phyloP scores from a whole-genome alignment of 768 basidiomycete genomes.

The Tricholoma matsutake region DNA sequence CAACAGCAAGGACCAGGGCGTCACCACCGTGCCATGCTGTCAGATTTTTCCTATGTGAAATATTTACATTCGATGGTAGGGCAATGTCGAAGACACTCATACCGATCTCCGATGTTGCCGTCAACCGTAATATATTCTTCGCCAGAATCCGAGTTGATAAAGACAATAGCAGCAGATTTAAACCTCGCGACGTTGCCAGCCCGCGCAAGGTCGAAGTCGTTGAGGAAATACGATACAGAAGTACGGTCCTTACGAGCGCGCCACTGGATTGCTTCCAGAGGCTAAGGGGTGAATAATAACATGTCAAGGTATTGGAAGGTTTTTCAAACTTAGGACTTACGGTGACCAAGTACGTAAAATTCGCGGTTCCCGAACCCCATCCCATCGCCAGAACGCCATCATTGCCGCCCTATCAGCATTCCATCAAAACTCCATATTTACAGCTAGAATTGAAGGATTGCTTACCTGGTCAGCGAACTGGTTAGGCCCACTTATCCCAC shows the following conservation, averaged over 20 bases:
- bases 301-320: background rate
- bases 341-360: conserved; percentile 77
- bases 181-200: conserved; percentile 46
- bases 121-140: conserved; percentile 81
- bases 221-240: conserved; percentile 60
- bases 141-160: conserved; percentile 81
- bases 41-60: conserved; percentile 49
- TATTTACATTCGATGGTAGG: background rate
- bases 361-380: conserved; percentile 85
- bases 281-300: conserved; percentile 35
- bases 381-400: conserved; percentile 85
- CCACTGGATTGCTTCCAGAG: conserved; percentile 76
- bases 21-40: conserved; percentile 77
- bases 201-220: conserved; percentile 60
- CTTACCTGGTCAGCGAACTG: conserved; percentile 54
- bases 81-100: conserved; percentile 6
- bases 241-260: conserved; percentile 69
- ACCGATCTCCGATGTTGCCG: conserved; percentile 75
- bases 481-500: conserved; percentile 61
- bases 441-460: background rate
- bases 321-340: conserved; percentile 33
- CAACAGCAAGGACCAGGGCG: conserved; percentile 64
- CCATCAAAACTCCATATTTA: background rate
- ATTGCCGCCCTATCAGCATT: conserved; percentile 38
- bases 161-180: conserved; percentile 72